phyloP scores from a whole-genome alignment of 768 basidiomycete genomes.

The Lactifluus volemus region DNA sequence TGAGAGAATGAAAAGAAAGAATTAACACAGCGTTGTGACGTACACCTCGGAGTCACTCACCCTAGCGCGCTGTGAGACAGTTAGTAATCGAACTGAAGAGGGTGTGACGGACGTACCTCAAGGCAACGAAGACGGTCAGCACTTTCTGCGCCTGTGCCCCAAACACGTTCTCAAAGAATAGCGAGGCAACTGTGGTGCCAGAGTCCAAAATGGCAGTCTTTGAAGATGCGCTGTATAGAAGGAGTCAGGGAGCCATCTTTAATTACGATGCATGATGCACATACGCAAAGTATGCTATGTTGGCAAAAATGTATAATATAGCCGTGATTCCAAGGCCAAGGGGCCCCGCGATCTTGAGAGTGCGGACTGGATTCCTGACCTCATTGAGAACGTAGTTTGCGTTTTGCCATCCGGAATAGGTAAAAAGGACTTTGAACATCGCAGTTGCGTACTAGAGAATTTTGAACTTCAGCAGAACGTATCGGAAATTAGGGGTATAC shows the following conservation, averaged over 20 bases:
- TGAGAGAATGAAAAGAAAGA: not conserved
- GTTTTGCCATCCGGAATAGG: constrained; percentile 45
- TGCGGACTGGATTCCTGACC: constrained; percentile 49
- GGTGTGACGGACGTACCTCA: constrained; percentile 32
- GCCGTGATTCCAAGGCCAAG: constrained; percentile 49
- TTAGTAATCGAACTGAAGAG: not conserved
- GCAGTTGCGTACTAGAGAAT: constrained; percentile 47
- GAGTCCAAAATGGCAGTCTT: constrained; percentile 40
- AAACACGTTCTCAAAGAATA: constrained; percentile 55
- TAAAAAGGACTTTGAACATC: constrained; percentile 47
- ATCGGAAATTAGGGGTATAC: not conserved
- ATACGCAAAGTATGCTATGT: constrained; percentile 50
- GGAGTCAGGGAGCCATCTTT: not conserved
- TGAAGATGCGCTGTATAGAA: constrained; percentile 30
- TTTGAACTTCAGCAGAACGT: not conserved
- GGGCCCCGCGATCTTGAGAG: constrained; percentile 53
- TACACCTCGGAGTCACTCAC: constrained; percentile 16
- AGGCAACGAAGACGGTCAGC: constrained; percentile 47
- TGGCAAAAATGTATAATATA: constrained; percentile 44
- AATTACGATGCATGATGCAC: constrained; percentile 9
- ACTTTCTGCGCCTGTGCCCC: constrained; percentile 44
- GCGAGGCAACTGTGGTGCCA: constrained; percentile 48
- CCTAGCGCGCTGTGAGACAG: constrained; percentile 28
- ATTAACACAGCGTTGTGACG: not conserved
- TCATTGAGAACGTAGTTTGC: constrained; percentile 55